phyloP scores from a whole-genome alignment of 139 green algal species.

The Mesotaenium endlicherianum region DNA sequence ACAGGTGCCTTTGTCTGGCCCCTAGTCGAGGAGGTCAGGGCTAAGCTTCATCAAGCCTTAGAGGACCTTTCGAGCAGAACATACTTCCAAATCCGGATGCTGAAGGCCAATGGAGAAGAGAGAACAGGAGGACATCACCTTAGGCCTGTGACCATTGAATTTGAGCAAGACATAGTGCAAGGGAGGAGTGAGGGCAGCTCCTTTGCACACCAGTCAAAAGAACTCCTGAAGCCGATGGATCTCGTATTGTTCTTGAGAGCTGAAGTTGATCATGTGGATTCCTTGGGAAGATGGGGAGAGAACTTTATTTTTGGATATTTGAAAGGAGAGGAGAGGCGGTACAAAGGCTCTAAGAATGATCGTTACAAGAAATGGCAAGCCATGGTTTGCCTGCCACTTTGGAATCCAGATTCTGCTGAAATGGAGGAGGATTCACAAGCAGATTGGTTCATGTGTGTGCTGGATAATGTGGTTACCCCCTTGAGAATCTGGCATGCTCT shows the following conservation, averaged over 20 bases:
- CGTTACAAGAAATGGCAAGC: no score
- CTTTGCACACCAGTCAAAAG: not conserved
- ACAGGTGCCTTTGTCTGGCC: not conserved
- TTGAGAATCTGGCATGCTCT: conserved; percentile 14
- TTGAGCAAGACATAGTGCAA: not conserved
- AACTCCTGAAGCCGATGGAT: no score
- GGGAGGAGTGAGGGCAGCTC: not conserved
- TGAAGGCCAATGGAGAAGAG: no score
- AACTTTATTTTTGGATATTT: no score
- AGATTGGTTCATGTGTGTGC: conserved; percentile 2
- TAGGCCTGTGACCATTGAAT: not conserved
- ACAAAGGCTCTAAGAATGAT: no score
- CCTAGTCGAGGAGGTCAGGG: conserved; percentile 6
- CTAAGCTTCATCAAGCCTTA: conserved; percentile 5
- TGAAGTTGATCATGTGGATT: no score
- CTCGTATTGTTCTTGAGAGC: no score
- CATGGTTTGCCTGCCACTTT: not conserved
- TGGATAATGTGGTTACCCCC: conserved; percentile 5
- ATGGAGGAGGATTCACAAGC: not conserved
- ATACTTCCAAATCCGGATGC: not conserved
- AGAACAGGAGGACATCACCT: not conserved
- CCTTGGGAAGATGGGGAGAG: no score
- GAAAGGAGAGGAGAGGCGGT: no score
- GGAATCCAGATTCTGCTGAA: no score
- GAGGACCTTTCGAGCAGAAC: not conserved